Base-by-base conservation (phyloP, 2,329 filamentous ascomycete species). In the Tolypocladium tundrense region DNA sequence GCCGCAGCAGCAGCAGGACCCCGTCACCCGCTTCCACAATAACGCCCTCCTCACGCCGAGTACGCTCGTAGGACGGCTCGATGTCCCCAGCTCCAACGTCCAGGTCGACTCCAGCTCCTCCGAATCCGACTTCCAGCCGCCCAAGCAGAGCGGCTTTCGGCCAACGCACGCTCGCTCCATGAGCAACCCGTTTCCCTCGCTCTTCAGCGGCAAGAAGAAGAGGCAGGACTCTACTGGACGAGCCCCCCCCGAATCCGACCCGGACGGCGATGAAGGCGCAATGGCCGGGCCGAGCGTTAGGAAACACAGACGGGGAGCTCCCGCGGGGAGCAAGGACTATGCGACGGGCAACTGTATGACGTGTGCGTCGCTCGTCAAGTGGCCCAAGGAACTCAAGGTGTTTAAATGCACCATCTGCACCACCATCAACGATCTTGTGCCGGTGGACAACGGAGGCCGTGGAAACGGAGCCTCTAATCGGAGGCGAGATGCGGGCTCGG, bases 371-470 rank as follows among this genome's bases (percentile, higher is more conserved):
- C 83, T 86, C 58, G 87, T 95, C 62, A 82, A 88, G 58, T 96
- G 91, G 87, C 90, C 90, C 2, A 83, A 80, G 61, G 83, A 87
- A 56, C 73, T 91, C 60, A 82, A 82, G 41, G 82, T 87, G 42
- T 96, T 94, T 71, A 83, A 90, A 64, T 96, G 91, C 71, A 88
- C 88, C 48, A 87, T 90, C 57, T 96, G 91, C 70, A 76, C 89
- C 66, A 94, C 88, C 21, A 85, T 96, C 68, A 96, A 95, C 68
- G 91, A 96, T 68, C 72, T 96, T 56, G 68, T 68, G 39, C 66
- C 69, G 14, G 59, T 61, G 42, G 60, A 61, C 6, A 57, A 57
- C 35, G 64, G 65, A 59, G 64, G 50, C 57, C 66, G 60, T 64
- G 65, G 39, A 39, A 60, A 58, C 50, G 59, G 60, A 50, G 60